Evolutionary conservation across 1,284 basidiomycete genomes (phyloP), one percentile per base, ranked within the genome.

Genomic region (Xanthoconium separans): DNA sequence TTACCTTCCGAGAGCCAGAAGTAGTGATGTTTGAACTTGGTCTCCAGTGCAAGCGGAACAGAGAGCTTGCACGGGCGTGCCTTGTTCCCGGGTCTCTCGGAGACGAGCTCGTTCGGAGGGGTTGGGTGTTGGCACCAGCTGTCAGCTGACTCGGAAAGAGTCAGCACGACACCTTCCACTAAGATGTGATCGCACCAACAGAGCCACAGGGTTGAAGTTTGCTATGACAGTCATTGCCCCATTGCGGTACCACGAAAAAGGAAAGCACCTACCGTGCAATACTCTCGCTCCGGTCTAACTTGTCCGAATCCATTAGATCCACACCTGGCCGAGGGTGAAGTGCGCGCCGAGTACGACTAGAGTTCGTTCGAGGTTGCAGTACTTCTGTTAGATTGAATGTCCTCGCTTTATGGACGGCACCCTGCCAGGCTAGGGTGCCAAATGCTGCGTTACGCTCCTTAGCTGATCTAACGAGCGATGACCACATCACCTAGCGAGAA

Each of bases 321-420:
- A n/a, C 89, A 91, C 91, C 68, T 36, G 87, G 89, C 73, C 89
- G 88, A 56, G 87, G 77, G 69, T 89, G 87, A 34, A 90, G 73
- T 13, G 85, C 84, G n/a, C 84, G 79, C 31, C 68, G 69, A 18
- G 47, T 33, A 30, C 60, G 65, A 42, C 42, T 51, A 20, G 65
- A 71, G 62, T 78, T 78, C 34, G 76, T 77, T 7, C 75, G 76
- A 47, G 68, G 65, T 58, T 75, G 74, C 13, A 73, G 66, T 34
- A 76, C 72, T 48, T 74, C 75, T 39, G 66, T 61, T 40, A 55
- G 57, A 44, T 70, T 68, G 33, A 68, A 62, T 4, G 65, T 65
- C 33, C 43, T 58, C 44, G 51, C 50, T 48, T 56, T 58, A 33
- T 58, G 27, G 27, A 27, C 7, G 27, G 27, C 59, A 15, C 50